phyloP scores from a whole-genome alignment of 352 stramenopile species.

The Globisporangium middletonii region DNA sequence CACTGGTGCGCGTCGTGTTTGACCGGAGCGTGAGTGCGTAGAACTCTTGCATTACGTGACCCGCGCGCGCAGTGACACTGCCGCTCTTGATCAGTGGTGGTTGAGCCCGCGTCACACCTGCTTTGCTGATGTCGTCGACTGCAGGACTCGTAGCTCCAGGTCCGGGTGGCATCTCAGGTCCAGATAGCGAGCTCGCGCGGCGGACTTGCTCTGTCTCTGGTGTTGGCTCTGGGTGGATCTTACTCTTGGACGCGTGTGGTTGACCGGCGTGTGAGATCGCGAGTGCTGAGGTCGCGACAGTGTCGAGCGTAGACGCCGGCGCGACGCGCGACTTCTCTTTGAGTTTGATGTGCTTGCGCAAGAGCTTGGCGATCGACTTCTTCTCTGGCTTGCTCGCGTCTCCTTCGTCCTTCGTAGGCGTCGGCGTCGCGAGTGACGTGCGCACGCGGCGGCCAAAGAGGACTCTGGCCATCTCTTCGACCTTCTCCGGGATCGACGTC shows the following conservation, averaged over 20 bases:
- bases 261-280: not conserved
- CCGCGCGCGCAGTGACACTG: not conserved
- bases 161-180: no score
- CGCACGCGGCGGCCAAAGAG: conserved; percentile 19
- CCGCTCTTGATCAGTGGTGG: not conserved
- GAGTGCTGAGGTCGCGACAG: not conserved
- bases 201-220: no score
- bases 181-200: no score
- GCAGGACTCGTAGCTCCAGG: no score
- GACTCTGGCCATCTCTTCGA: conserved; percentile 33
- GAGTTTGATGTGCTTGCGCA: conserved; percentile 45
- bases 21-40: not conserved
- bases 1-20: conserved; percentile 14
- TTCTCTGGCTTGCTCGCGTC: conserved; percentile 13
- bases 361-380: conserved; percentile 36
- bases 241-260: not conserved
- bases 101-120: no score
- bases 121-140: no score
- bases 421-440: not conserved
- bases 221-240: no score
- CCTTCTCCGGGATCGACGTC: conserved; percentile 30
- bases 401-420: not conserved
- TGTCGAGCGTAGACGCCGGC: conserved; percentile 11
- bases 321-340: conserved; percentile 26
- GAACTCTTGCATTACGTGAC: not conserved